These are phyloP conservation scores for Andrographis paniculata DNA, from an alignment of 305 asterid species.

Conservation along the genomic window DNA sequence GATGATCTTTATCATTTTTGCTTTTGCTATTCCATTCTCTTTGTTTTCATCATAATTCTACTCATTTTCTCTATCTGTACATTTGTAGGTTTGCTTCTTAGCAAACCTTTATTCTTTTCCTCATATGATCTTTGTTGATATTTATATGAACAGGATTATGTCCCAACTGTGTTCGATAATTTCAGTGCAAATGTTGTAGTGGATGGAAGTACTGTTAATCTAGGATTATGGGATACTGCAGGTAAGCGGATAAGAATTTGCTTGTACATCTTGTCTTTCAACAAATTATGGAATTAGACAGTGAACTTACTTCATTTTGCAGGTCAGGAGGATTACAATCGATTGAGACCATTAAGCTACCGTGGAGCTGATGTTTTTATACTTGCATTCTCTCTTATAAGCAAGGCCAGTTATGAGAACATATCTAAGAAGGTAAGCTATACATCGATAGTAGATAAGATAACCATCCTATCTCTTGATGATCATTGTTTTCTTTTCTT, in stretches of 20 bases:
- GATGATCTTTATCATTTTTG: too few relatives aligned
- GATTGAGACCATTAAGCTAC: constrained; percentile 39
- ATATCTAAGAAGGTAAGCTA: constrained; percentile 39
- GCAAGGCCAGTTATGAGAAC: constrained; percentile 52
- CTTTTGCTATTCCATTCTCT: constrained; percentile 2
- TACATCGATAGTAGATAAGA: neutral
- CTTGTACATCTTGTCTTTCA: constrained; percentile 6
- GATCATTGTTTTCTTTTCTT: too few relatives aligned
- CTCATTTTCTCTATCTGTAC: constrained; percentile 3
- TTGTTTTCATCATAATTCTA: neutral
- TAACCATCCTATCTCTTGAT: neutral
- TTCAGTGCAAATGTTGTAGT: constrained; percentile 58
- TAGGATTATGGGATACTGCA: constrained; percentile 59
- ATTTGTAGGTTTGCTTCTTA: constrained; percentile 4
- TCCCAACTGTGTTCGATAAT: constrained; percentile 53
- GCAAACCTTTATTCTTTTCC: neutral
- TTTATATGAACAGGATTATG: constrained; percentile 43
- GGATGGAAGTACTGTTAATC: constrained; percentile 49
- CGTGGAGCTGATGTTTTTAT: constrained; percentile 48
- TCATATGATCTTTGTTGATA: constrained; percentile 3
- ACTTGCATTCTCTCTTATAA: constrained; percentile 44
- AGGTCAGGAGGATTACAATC: constrained; percentile 45
- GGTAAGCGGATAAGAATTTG: constrained; percentile 26
- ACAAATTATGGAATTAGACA: constrained; percentile 6
- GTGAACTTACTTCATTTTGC: constrained; percentile 17